These are phyloP conservation scores for Xylaria sp. DNA, from an alignment of 2,329 filamentous ascomycete species.

Conservation along the genomic window DNA sequence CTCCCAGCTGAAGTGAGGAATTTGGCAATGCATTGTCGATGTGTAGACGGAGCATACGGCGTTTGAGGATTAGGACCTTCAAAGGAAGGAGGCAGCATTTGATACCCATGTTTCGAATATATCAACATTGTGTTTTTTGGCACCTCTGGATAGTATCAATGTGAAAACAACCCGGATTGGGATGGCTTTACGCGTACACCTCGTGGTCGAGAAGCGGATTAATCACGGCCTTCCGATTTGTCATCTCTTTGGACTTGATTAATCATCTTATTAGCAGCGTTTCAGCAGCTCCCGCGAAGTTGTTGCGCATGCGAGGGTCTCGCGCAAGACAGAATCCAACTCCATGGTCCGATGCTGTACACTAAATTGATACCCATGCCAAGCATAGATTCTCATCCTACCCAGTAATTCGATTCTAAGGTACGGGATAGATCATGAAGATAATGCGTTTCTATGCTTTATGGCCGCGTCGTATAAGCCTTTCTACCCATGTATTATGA, in stretches of 20 bases:
- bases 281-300: conserved; percentile 27
- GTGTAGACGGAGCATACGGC: conserved; percentile 7
- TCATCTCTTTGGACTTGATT: conserved; percentile 12
- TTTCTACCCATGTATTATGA: not conserved
- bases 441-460: conserved; percentile 2
- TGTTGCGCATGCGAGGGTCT: not conserved
- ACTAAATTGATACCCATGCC: conserved; percentile 10
- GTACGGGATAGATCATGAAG: conserved; percentile 13
- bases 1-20: not conserved
- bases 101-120: conserved; percentile 44
- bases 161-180: not conserved
- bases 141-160: not conserved
- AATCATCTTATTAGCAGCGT: conserved; percentile 6
- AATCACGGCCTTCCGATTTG: conserved; percentile 3
- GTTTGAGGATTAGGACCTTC: conserved; percentile 17
- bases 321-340: not conserved
- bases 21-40: conserved; percentile 8
- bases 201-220: not conserved
- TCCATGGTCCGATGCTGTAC: conserved; percentile 14
- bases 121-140: conserved; percentile 18
- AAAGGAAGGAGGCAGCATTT: conserved; percentile 36
- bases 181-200: not conserved
- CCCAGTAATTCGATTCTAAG: conserved; percentile 18
- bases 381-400: conserved; percentile 29
- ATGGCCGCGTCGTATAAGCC: conserved; percentile 11